Evolutionary conservation across 192 early-diverging fungal species (phyloP), one percentile per base, ranked within the genome.

Genomic region (Backusella parvicylindrica): DNA sequence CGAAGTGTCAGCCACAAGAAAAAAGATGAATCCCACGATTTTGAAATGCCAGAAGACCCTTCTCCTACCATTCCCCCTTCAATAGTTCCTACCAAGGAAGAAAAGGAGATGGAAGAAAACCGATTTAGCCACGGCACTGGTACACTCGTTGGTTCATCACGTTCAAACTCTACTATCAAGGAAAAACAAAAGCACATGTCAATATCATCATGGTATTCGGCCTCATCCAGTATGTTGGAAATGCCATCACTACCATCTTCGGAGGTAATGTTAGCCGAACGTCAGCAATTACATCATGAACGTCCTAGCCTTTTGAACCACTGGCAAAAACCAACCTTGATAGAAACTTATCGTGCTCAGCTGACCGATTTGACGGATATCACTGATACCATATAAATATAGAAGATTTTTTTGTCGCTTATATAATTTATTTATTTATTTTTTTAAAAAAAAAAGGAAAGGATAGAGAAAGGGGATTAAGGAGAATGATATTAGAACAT

Each of bases 291-390:
- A 26, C 36, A 68, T 26, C 66, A 68, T 68, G 66, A 68, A 68
- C 18, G 36, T 13, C 66, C 66, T 23, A 68, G 36, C 21, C 16
- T 68, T 11, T 68, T 68, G 36, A 35, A 68, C 38, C n/a, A 33
- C 7, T 66, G 30, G 30, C 8, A 26, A 21, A 68, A 68, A 37
- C 18, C 18, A 35, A 68, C 38, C 33, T 23, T 36, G 33, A 68
- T 68, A 38, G 66, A 68, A 12, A 68, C 66, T 23, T 68, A 68
- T 68, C 32, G 36, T 37, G 66, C 66, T 68, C 66, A 68, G 23
- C n/a, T 68, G 36, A 18, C 66, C 9, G 36, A 68, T 68, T 28
- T 60, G 53, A 60, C 7, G 9, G 53, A 60, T 60, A 60, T 60
- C 8, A 60, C 21, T 13, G 23, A 60, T 60, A 28, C 53, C 21